Base-by-base conservation (phyloP, 495 filamentous ascomycete species). In the Tuber calosporum region DNA sequence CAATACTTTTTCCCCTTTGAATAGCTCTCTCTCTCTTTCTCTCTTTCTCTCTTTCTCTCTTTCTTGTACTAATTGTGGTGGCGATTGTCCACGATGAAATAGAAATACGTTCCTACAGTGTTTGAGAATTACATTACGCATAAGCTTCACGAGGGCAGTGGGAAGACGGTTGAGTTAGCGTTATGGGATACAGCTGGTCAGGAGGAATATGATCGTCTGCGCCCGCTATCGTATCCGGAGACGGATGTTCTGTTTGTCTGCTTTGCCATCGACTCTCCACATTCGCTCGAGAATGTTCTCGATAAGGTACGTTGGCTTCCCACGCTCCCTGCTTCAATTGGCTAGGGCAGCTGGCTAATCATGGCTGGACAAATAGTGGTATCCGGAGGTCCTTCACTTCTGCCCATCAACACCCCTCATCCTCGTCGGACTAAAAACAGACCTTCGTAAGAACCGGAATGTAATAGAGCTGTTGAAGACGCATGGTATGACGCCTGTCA, bases 41-140 rank as follows among this genome's bases (percentile, higher is more conserved):
- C n/a, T n/a, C n/a, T n/a, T n/a, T n/a, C n/a, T n/a, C 17, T 41
- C 40, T 22, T 5, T n/a, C 9, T 2, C 67, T 19, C 34, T 39
- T 37, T n/a, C n/a, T n/a, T n/a, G 3, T 39, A 5, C 36, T 39
- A 20, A 34, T 70, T 6, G 71, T 77, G 69, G 72, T 72, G 34
- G 66, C 69, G 39, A 26, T 6, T 34, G 11, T 4, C 13, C 45
- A 38, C 36, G 53, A n/a, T 37, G 37, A 20, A 39, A 71, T 72
- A 99, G 95, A 99, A 97, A 97, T 99, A 99, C 81, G 94, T 99
- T 69, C 95, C 95, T 3, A 99, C 95, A 0, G 95, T 99, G 74
- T 99, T 99, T 82, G 95, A 99, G 81, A 99, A 99, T 85, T 99
- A 99, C 87, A 98, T 98, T 84, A 97, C 95, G 48, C 93, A 97